phyloP scores from a whole-genome alignment of 495 filamentous ascomycete species.

The Beverwykella pulmonaria region DNA sequence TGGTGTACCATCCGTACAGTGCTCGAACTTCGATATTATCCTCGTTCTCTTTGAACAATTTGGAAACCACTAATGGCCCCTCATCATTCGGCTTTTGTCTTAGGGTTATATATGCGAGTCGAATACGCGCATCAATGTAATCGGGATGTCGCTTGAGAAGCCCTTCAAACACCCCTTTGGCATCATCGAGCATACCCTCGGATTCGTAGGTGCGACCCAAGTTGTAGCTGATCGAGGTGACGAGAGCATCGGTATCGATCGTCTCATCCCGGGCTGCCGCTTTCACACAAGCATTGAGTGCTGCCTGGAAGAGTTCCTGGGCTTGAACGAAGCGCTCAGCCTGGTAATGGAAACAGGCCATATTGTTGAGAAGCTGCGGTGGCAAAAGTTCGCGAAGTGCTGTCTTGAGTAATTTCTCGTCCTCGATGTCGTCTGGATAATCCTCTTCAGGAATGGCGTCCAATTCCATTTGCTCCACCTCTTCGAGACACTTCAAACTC shows the following conservation, averaged over 20 bases:
- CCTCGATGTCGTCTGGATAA: constrained; percentile 63
- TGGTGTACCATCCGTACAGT: constrained; percentile 92
- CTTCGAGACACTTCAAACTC: constrained; percentile 83
- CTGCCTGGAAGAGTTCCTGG: constrained; percentile 84
- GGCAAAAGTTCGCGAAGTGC: constrained; percentile 73
- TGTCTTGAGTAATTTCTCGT: constrained; percentile 52
- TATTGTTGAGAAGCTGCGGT: constrained; percentile 93
- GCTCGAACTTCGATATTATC: constrained; percentile 87
- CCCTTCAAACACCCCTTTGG: constrained; percentile 82
- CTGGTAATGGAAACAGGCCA: constrained; percentile 92
- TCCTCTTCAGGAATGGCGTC: constrained; percentile 69
- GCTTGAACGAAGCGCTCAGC: constrained; percentile 77
- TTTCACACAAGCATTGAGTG: constrained; percentile 80
- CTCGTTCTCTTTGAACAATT: constrained; percentile 77
- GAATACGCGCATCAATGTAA: constrained; percentile 86
- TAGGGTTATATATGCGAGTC: constrained; percentile 85
- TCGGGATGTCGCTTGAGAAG: constrained; percentile 79
- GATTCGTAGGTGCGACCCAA: constrained; percentile 95
- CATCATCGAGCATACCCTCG: constrained; percentile 75
- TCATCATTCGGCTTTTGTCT: constrained; percentile 81
- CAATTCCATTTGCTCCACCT: constrained; percentile 85
- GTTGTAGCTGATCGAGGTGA: constrained; percentile 94
- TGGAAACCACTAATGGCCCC: constrained; percentile 78
- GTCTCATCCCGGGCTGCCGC: constrained; percentile 65
- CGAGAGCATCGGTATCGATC: constrained; percentile 81